Base-by-base conservation (phyloP, 345 rosid genomes). In the Eucalyptus regnans region DNA sequence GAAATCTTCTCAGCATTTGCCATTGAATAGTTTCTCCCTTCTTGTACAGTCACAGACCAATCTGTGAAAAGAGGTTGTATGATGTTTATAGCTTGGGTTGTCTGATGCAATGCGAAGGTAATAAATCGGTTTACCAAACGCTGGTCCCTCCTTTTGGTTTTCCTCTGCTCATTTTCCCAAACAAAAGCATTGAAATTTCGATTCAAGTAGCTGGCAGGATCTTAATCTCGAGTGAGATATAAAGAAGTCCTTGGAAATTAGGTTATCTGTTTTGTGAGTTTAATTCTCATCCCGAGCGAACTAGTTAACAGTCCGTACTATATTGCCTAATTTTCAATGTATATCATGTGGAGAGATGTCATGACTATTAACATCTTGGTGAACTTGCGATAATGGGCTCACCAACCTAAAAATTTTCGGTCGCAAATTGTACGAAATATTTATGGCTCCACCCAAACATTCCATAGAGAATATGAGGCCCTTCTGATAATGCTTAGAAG, bases 331-430 rank as follows among this genome's bases (percentile, higher is more conserved):
- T 76, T 41, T 1, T 7, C 2, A 43, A 23, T 1, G 2, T 37
- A 41, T 20, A 20, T 71, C 4, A 3, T 2, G 2, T 71, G 14
- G 14, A 71, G 46, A 37, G 83, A 31, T 12, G 12, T 71, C 46
- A 1, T 6, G 5, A 3, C 8, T 37, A 12, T 23, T 20, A 37
- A 37, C 1, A 2, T 71, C 46, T 18, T 37, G 46, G 46, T 1
- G 46, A 23, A 3, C 25, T 23, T 37, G 1, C 3, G 1, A 76
- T 76, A 12, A 41, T 11, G 0, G 13, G 27, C 14, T 76, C 4
- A 12, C 25, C 25, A 76, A 37, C 4, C 48, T 76, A 2, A 2
- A 41, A 76, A 20, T 76, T 76, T 20, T 9, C 5, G 46, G 6
- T 20, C 1, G 1, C 27, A 20, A 20, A 20, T 76, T 41, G 22